phyloP scores from a whole-genome alignment of 2,329 filamentous ascomycete species.

The Arthrocladium fulminans region DNA sequence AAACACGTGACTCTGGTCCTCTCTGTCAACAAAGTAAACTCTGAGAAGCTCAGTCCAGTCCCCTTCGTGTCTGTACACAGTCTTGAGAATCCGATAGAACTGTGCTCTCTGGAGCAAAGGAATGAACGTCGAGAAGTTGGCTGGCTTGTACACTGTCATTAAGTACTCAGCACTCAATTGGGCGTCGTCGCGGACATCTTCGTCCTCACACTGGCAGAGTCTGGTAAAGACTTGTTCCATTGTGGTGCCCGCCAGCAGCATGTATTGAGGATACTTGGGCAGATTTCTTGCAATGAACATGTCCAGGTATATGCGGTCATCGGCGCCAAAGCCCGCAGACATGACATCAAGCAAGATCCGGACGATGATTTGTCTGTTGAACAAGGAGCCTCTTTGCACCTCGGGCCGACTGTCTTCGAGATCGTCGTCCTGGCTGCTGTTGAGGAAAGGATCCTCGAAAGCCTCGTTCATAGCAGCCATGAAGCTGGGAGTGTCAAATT shows the following conservation, averaged over 20 bases:
- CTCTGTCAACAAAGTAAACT: constrained; percentile 75
- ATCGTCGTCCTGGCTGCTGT: constrained; percentile 33
- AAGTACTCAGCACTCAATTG: constrained; percentile 96
- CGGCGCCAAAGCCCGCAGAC: constrained; percentile 63
- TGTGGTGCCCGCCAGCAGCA: constrained; percentile 78
- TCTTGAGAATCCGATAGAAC: constrained; percentile 88
- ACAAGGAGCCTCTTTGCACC: constrained; percentile 47
- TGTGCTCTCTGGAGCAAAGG: constrained; percentile 67
- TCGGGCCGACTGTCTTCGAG: constrained; percentile 51
- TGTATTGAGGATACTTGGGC: constrained; percentile 92
- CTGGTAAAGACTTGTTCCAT: constrained; percentile 72
- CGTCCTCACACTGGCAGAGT: constrained; percentile 73
- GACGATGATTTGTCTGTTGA: constrained; percentile 71
- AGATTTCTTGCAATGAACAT: constrained; percentile 97
- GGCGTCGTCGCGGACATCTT: constrained; percentile 79
- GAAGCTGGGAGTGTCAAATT: constrained; percentile 84
- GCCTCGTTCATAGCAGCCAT: constrained; percentile 94
- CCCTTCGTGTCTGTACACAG: constrained; percentile 69
- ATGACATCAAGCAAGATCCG: constrained; percentile 88
- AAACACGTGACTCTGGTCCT: constrained; percentile 68
- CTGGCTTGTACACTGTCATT: constrained; percentile 83
- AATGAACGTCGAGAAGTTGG: constrained; percentile 67
- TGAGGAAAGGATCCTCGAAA: constrained; percentile 90
- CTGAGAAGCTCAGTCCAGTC: constrained; percentile 70
- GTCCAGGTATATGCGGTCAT: constrained; percentile 88